A percentile compares a stretch with the other conserved stretches of the same genome.
These are phyloP conservation scores for Tetrapisispora arboricola DNA, from an alignment of 805 yeast species.

Conservation along the genomic window DNA sequence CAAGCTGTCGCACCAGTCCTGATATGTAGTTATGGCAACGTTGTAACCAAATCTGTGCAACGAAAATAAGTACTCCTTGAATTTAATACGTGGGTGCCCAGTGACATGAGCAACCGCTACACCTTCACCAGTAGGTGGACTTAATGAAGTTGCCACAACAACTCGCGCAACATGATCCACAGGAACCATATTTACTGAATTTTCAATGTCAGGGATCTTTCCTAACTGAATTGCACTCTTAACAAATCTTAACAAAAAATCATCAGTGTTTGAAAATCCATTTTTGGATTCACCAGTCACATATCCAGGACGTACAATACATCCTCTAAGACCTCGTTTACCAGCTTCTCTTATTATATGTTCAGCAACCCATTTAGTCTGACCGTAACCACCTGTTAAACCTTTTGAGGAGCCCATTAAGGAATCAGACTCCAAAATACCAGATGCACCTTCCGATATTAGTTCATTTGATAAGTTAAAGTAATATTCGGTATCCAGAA, in stretches of 20 bases:
- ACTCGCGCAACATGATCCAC: conserved; percentile 97
- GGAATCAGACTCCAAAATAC: conserved; percentile 76
- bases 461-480: conserved; percentile 66
- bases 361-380: conserved; percentile 96
- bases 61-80: conserved; percentile 62
- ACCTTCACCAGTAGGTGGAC: conserved; percentile 48
- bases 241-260: conserved; percentile 85
- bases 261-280: conserved; percentile 94
- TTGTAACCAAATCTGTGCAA: conserved; percentile 65
- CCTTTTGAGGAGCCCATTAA: conserved; percentile 74
- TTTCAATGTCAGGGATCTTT: conserved; percentile 70
- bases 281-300: conserved; percentile 76
- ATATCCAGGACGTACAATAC: conserved; percentile 92
- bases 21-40: conserved; percentile 53
- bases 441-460: conserved; percentile 51
- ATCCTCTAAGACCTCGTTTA: conserved; percentile 72
- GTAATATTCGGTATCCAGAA: conserved; percentile 76
- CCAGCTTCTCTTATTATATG: conserved; percentile 83
- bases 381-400: conserved; percentile 90
- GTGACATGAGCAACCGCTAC: conserved; percentile 89
- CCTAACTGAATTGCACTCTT: conserved; percentile 92
- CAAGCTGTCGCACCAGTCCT: conserved; percentile 65
- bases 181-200: conserved; percentile 91
- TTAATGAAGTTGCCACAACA: conserved; percentile 70
- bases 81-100: conserved; percentile 84